phyloP scores from a whole-genome alignment of 768 basidiomycete genomes.

The Agrocybe chaxingu region DNA sequence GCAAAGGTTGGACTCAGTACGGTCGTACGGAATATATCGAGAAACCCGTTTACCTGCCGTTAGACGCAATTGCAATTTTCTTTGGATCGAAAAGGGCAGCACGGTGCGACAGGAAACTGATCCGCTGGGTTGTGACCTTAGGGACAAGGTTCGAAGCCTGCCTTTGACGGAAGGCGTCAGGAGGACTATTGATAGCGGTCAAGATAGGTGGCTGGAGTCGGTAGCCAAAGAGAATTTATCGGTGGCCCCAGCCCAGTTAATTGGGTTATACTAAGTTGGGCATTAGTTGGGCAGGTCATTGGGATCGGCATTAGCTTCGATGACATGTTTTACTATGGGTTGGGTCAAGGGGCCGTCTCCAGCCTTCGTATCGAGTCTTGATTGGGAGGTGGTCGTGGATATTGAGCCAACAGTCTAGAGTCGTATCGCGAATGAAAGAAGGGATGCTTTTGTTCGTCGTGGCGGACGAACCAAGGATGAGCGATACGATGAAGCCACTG shows the following conservation, averaged over 20 bases:
- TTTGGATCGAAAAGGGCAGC: slow-evolving; percentile 47
- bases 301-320: slow-evolving; percentile 43
- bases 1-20: neutral
- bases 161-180: slow-evolving; percentile 52
- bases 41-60: slow-evolving; percentile 36
- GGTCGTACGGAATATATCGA: neutral
- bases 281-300: slow-evolving; percentile 22
- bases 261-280: slow-evolving; percentile 41
- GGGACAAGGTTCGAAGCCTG: slow-evolving; percentile 9
- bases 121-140: neutral
- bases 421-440: neutral
- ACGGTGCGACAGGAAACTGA: slow-evolving; percentile 26
- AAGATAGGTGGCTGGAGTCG: slow-evolving; percentile 46
- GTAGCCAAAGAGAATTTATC: slow-evolving; percentile 39
- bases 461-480: slow-evolving; percentile 11
- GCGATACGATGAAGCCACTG: slow-evolving; percentile 49
- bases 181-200: slow-evolving; percentile 43
- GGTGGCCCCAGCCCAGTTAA: slow-evolving; percentile 44
- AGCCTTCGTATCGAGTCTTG: slow-evolving; percentile 50
- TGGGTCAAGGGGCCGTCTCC: slow-evolving; percentile 49
- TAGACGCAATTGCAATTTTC: slow-evolving; percentile 53
- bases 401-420: slow-evolving; percentile 49
- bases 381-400: slow-evolving; percentile 49
- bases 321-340: slow-evolving; percentile 41
- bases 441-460: too few relatives aligned